Conservation (phyloP, 331 rosid genomes). For the Malus hybrid region DNA sequence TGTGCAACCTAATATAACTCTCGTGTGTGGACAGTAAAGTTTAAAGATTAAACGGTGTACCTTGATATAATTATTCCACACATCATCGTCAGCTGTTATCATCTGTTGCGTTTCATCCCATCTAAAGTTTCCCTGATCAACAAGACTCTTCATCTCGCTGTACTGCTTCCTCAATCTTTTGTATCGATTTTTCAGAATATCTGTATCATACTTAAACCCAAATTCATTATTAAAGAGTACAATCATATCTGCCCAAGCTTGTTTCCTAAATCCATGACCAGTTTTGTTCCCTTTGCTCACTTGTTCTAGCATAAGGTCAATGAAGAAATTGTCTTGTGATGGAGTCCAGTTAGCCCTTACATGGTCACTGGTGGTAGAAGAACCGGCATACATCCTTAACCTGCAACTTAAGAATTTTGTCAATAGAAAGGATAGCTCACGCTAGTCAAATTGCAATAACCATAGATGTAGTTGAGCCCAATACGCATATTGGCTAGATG, state of each 20-base stretch:
- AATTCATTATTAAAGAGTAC: constrained; percentile 36
- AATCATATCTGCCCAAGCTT: constrained; percentile 38
- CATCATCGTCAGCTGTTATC: constrained; percentile 16
- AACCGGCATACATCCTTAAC: constrained; percentile 35
- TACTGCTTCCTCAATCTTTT: constrained; percentile 51
- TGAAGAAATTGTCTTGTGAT: constrained; percentile 37
- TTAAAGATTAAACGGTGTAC: constrained; percentile 16
- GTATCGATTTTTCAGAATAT: constrained; percentile 39
- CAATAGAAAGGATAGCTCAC: neutral
- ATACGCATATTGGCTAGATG: neutral
- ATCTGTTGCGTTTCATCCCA: constrained; percentile 35
- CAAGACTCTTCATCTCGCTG: constrained; percentile 26
- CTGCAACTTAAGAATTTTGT: constrained; percentile 17
- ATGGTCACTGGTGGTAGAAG: constrained; percentile 13
- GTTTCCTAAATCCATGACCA: constrained; percentile 27
- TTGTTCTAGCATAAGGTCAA: constrained; percentile 34
- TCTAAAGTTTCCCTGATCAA: constrained; percentile 30
- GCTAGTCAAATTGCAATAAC: neutral
- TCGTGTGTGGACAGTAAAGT: neutral
- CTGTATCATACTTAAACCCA: constrained; percentile 38
- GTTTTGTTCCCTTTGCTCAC: constrained; percentile 40
- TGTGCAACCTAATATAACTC: constrained; percentile 14
- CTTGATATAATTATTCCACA: constrained; percentile 21
- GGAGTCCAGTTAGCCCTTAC: constrained; percentile 52
- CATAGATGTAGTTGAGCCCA: neutral